Base-by-base conservation (phyloP, 176 grass and related monocot genomes). In the Dactylis glomerata region DNA sequence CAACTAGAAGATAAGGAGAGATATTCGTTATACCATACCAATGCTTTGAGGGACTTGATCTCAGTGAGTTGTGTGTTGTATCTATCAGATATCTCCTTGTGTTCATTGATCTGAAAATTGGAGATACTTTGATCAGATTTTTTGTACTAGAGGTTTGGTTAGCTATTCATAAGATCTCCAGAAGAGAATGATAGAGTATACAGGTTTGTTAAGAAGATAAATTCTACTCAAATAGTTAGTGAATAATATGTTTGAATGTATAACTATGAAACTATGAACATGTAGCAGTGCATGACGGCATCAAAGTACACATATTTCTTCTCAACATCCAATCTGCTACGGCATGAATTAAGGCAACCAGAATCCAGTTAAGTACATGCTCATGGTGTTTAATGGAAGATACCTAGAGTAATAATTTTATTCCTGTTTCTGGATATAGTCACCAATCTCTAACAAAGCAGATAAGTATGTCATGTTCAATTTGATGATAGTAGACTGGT, bases 21-120 rank as follows among this genome's bases (percentile, higher is more conserved):
- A 28, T 84, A 63, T 77, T 50, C 13, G 61, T 33, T 20, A 73
- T 38, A 92, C 24, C 83, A 87, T 98, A 98, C 96, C 96, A 90
- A 78, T 78, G 77, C 78, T 90, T 93, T 95, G 83, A 95, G 89
- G 34, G 91, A 85, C 83, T 95, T 93, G 41, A 93, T 86, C 77
- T 93, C 93, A 81, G 58, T 86, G 76, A 92, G 58, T 87, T 95
- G 82, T 45, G 47, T 41, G 10, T 71, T 88, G 87, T 87, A 98
- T 83, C 58, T 86, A 85, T 83, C 64, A 17, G 87, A 88, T 54
- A 98, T 76, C 73, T 40, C 77, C 80, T 86, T 93, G 41, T 95
- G 93, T 57, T 95, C 93, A 56, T 55, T 44, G 83, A 92, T 85
- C 93, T 98, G 89, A 85, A 90, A 95, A 87, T 82, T 81, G 41